Base-by-base conservation (phyloP, 2,329 filamentous ascomycete genomes). In the Coniochaeta sp. region DNA sequence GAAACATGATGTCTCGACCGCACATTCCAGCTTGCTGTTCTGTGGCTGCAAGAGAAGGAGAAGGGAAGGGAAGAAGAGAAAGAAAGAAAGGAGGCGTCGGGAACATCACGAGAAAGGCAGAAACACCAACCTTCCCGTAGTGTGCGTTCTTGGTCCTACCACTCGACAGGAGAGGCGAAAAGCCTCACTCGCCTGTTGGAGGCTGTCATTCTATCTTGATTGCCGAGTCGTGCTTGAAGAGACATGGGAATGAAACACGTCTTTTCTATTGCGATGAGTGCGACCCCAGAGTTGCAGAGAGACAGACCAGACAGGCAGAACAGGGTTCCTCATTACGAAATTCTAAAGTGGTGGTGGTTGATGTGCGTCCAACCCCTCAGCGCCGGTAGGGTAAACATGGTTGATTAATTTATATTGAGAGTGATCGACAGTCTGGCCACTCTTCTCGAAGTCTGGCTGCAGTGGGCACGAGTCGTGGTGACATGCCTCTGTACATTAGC, bases 171-270 rank as follows among this genome's bases (percentile, higher is more conserved):
- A 22, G 18, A 42, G 26, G 38, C 38, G 38, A 42, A 42, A 42
- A 24, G 18, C 38, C 20, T 22, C 38, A n/a, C 38, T 26, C 38
- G 20, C 38, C 38, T 26, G 12, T 42, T 22, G 18, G 14, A 42
- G 12, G 22, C 38, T 13, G 26, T 42, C 38, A 3, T 3, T 42
- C 5, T 40, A 6, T 26, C 3, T 24, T 26, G 38, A 26, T 42
- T 42, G 38, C 38, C 38, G 38, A 42, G 38, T 42, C 20, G 38
- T 42, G 22, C 38, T 42, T 42, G 38, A 42, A 42, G 38, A n/a
- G n/a, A n/a, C n/a, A n/a, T n/a, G n/a, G n/a, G 38, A 42, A 42
- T 42, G 38, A 42, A 42, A 42, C 38, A 26, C 38, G 18, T 22
- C 20, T 18, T 3, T 42, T 30, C 27, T 22, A 24, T 16, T 30